Evolutionary conservation across 192 early-diverging fungal species (phyloP), one percentile per base, ranked within the genome.

Genomic region (Thamnidium elegans): DNA sequence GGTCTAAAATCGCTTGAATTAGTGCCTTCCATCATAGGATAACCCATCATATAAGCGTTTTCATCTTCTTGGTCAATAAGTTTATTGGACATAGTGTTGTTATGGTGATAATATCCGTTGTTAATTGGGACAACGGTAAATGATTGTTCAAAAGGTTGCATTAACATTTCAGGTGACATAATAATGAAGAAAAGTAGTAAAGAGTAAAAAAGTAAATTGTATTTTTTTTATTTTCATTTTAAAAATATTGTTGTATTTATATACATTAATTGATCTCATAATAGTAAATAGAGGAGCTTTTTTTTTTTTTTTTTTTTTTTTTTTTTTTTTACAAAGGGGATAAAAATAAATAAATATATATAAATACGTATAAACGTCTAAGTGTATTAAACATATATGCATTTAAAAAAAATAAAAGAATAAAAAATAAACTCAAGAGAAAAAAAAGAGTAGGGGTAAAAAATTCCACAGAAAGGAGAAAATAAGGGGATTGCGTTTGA

Each of bases 1-100:
- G 82, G 85, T 56, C 84, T 76, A 52, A 89, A 86, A 63, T 90
- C 86, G 43, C 55, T 50, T n/a, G 4, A 31, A 7, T 32, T 50
- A 21, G 48, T 36, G 17, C 17, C 34, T 36, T 56, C 55, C n/a
- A 19, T 15, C 9, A 36, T 39, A 56, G 1, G 55, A 32, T 20
- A 4, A 56, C 34, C 34, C 31, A 56, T 17, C 17, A 20, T 8
- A 10, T 56, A 56, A 21, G 31, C 10, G 31, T 56, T 34, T 56
- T 56, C 31, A 3, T 56, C n/a, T 20, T 56, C 31, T 17, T 55
- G 54, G 2, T 55, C 31, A 4, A 34, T 56, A 39, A 30, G 52
- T 14, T 30, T 26, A 3, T 55, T 30, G 4, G 31, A 17, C 47
- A 48, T 48, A 39, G 36, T 39, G 36, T 39, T 39, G 9, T 39